phyloP scores from a whole-genome alignment of 306 rosid genomes.

The Castanea crenata region DNA sequence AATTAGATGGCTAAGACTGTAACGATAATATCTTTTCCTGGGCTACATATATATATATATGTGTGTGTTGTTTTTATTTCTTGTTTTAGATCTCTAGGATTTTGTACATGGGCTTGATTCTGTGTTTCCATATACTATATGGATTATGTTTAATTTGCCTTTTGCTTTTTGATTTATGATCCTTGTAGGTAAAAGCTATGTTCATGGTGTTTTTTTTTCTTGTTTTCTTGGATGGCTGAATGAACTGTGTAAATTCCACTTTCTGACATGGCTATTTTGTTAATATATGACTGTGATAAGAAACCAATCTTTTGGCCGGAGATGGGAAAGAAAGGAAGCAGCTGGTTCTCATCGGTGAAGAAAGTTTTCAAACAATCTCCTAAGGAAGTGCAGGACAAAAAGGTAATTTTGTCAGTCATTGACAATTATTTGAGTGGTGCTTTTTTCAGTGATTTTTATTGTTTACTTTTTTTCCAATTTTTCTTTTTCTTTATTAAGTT shows the following conservation, averaged over 20 bases:
- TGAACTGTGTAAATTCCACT: neutral
- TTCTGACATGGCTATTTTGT: constrained; percentile 22
- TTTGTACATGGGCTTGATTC: neutral
- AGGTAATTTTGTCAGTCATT: constrained; percentile 34
- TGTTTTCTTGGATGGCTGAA: neutral
- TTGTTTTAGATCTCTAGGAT: neutral
- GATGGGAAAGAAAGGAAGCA: constrained; percentile 88
- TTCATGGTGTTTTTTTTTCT: neutral
- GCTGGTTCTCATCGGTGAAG: constrained; percentile 93
- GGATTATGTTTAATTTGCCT: neutral
- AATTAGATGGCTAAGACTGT: neutral
- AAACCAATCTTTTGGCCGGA: constrained; percentile 25
- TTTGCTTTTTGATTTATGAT: neutral
- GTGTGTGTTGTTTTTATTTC: neutral
- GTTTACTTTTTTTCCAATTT: neutral
- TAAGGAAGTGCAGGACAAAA: constrained; percentile 57
- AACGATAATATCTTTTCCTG: neutral
- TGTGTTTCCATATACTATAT: neutral
- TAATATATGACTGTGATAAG: constrained; percentile 12
- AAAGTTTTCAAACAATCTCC: constrained; percentile 76
- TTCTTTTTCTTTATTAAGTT: neutral
- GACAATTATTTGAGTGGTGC: neutral
- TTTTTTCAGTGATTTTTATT: neutral
- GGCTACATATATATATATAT: neutral
- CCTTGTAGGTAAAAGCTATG: neutral